A percentile compares a stretch with the other conserved stretches of the same genome.
These are phyloP conservation scores for Nymphaea colorata DNA, from an alignment of 164 flowering plant genomes.

Conservation along the genomic window DNA sequence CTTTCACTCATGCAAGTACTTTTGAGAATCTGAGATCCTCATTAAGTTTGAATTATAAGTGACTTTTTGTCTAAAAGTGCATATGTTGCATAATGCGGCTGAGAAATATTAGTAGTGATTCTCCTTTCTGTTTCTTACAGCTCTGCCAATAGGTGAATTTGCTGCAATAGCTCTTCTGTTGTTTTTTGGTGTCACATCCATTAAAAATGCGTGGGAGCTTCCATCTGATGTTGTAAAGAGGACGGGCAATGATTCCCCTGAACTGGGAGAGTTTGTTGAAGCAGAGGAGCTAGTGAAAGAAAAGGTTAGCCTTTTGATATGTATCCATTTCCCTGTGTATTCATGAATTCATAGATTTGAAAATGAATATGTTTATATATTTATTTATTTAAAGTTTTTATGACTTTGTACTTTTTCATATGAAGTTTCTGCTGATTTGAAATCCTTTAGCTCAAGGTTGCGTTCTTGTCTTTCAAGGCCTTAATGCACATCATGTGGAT, in stretches of 20 bases:
- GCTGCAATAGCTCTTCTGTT: constrained; percentile 81
- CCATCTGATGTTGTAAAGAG: constrained; percentile 39
- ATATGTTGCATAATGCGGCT: not conserved
- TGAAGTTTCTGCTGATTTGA: too few relatives aligned
- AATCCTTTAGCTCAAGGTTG: too few relatives aligned
- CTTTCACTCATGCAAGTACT: not conserved
- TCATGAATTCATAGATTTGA: not conserved
- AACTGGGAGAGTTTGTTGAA: constrained; percentile 78
- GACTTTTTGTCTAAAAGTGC: not conserved
- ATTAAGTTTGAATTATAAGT: not conserved
- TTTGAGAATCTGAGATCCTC: not conserved
- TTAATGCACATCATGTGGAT: too few relatives aligned
- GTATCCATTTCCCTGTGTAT: not conserved
- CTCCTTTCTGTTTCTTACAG: constrained; percentile 24
- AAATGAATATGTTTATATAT: too few relatives aligned
- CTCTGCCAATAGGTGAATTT: constrained; percentile 96
- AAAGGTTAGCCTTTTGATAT: constrained; percentile 34
- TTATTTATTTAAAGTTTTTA: too few relatives aligned
- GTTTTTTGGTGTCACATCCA: constrained; percentile 86
- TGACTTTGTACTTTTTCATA: too few relatives aligned
- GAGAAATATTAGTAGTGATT: not conserved
- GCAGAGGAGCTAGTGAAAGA: constrained; percentile 98
- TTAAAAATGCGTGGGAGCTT: constrained; percentile 96
- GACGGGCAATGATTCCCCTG: constrained; percentile 32
- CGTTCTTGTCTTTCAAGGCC: too few relatives aligned